Evolutionary conservation across 73 alveolate genomes (phyloP).

Genomic region (Uronychia setigera): DNA sequence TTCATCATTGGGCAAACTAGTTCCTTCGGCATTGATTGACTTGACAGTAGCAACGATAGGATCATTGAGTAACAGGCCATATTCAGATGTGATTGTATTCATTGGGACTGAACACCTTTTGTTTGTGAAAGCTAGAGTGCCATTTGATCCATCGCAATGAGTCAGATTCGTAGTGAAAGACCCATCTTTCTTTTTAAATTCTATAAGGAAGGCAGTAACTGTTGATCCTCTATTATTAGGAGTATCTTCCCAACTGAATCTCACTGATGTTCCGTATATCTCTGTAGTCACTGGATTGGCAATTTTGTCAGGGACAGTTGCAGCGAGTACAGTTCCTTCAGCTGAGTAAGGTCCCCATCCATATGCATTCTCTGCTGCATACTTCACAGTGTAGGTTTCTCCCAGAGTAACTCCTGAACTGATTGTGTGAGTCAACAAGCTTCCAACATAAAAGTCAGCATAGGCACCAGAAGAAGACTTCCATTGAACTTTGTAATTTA

Average conservation of each 20-base stretch:
- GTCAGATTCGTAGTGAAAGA: constrained; percentile 4
- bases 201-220: constrained; percentile 24
- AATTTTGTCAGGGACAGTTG: constrained; percentile 38
- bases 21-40: constrained; percentile 1
- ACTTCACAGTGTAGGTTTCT: constrained; percentile 30
- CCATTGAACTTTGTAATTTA: constrained; percentile 21
- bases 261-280: constrained; percentile 25
- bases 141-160: constrained; percentile 39
- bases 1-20: not conserved
- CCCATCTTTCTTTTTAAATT: not conserved
- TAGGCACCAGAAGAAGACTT: constrained; percentile 21
- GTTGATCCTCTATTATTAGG: constrained; percentile 53
- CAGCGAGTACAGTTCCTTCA: constrained; percentile 24
- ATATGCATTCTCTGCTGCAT: constrained; percentile 40
- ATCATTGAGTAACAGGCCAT: not conserved
- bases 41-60: constrained; percentile 1
- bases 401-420: constrained; percentile 25
- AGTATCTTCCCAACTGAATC: constrained; percentile 44
- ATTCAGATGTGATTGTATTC: constrained; percentile 28
- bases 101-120: constrained; percentile 33
- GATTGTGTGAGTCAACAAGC: not conserved
- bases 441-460: not conserved
- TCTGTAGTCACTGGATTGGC: constrained; percentile 11
- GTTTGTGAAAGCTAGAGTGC: constrained; percentile 15
- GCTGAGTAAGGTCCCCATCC: constrained; percentile 63